Evolutionary conservation across 495 filamentous ascomycete genomes (phyloP), one percentile per base, ranked within the genome.

Genomic region (Penicillium roqueforti): DNA sequence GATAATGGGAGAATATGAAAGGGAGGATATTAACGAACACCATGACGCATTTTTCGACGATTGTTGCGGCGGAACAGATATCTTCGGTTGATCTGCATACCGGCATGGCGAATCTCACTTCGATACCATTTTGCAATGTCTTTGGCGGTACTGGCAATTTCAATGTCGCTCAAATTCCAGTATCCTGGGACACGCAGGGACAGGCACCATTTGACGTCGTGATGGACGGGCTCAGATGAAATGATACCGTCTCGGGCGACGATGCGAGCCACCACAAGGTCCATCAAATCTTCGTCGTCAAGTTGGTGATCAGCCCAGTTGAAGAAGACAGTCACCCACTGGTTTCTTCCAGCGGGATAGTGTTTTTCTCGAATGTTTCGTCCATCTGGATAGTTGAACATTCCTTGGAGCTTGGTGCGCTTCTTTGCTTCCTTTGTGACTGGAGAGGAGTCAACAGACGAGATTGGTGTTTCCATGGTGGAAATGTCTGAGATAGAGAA

Each of bases 251-350:
- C 23, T 29, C 47, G 8, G n/a, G 47, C 47, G 1, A 7, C 20
- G 18, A 50, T 50, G 4, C 25, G 32, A 16, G 22, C 47, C 9
- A 37, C 14, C 3, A 50, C 47, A 26, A 50, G 34, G 14, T 13
- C 22, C 47, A 50, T 50, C 4, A 50, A 16, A 2, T 50, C 22
- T 20, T 26, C 47, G 34, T 50, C 47, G 10, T 29, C 31, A 25
- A 19, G 9, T 9, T 5, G 9, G 8, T 23, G 34, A 6, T 50
- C 47, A 14, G 47, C 13, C 47, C 47, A 50, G 34, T 50, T 19
- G 25, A 50, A 39, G 47, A 50, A 50, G n/a, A 50, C 36, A 6
- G 47, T 50, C 8, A 39, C 47, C 34, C 36, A 50, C 40, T 50
- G 47, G 6, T 19, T 13, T 4, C 4, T 14, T 5, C n/a, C 32